Evolutionary conservation across 768 basidiomycete species (phyloP).

Genomic region (Boletus patriciae): DNA sequence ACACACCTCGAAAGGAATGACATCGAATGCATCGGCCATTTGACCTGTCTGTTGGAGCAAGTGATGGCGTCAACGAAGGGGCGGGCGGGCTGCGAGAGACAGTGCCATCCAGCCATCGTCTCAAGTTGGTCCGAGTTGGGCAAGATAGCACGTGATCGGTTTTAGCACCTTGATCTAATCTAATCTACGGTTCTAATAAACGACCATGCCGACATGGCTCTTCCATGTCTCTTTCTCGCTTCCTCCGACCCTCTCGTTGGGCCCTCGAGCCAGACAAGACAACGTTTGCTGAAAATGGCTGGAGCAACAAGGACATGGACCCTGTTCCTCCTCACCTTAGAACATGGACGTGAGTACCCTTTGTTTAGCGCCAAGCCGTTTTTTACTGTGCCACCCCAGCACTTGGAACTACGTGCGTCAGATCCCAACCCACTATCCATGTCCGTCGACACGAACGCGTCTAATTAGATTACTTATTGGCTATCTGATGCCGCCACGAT

Average conservation of each 20-base stretch:
- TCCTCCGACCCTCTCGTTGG: constrained; percentile 39
- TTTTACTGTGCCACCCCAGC: constrained; percentile 10
- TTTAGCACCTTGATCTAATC: constrained; percentile 10
- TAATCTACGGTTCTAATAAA: constrained; percentile 4
- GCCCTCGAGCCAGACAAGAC: constrained; percentile 51
- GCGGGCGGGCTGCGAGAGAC: constrained; percentile 5
- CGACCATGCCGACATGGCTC: not conserved
- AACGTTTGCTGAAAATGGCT: constrained; percentile 53
- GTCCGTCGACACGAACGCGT: not conserved
- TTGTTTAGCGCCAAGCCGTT: not conserved
- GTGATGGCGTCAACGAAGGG: not conserved
- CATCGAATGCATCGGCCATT: constrained; percentile 77
- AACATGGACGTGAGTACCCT: constrained; percentile 54
- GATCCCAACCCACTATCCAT: constrained; percentile 41
- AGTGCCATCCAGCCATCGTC: not conserved
- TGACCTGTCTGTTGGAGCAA: not conserved
- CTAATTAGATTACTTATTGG: constrained; percentile 25
- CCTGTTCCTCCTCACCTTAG: constrained; percentile 60
- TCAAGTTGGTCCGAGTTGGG: constrained; percentile 16
- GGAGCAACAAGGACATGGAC: constrained; percentile 78
- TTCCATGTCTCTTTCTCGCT: constrained; percentile 22
- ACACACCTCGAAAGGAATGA: constrained; percentile 80
- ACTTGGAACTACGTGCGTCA: constrained; percentile 68
- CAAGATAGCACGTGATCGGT: constrained; percentile 26
- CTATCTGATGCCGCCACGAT: constrained; percentile 29